These are phyloP conservation scores for Sphaerobolus stellatus DNA, from an alignment of 1,284 basidiomycete genomes.

Conservation along the genomic window DNA sequence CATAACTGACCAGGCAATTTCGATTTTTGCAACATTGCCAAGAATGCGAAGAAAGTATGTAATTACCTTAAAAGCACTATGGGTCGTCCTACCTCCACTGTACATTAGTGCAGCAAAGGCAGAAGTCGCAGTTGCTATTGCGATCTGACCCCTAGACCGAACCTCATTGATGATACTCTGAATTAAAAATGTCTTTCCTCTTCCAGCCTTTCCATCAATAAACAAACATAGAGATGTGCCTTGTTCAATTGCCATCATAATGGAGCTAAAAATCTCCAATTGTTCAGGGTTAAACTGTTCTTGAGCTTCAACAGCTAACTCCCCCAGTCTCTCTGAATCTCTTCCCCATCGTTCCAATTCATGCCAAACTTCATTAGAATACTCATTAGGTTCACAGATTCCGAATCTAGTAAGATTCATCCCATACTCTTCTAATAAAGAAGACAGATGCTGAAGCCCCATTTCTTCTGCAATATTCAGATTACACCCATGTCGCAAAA, in stretches of 20 bases:
- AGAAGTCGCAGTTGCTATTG: conserved; percentile 37
- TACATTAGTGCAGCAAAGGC: conserved; percentile 41
- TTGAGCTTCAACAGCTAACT: conserved; percentile 21
- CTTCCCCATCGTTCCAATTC: conserved; percentile 31
- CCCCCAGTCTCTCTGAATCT: conserved; percentile 16
- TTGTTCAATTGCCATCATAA: conserved; percentile 25
- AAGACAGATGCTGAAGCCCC: conserved; percentile 11
- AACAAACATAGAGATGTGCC: conserved; percentile 27
- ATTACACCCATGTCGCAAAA: conserved; percentile 16
- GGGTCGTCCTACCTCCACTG: conserved; percentile 38
- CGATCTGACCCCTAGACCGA: conserved; percentile 27
- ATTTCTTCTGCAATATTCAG: neutral
- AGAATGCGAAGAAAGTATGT: too few species aligned
- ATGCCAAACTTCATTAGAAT: conserved; percentile 25
- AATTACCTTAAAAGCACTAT: conserved; percentile 36
- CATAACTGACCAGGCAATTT: too few species aligned
- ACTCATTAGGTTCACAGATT: conserved; percentile 27
- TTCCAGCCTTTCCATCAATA: conserved; percentile 40
- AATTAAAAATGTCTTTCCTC: conserved; percentile 41
- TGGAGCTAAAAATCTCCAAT: conserved; percentile 25
- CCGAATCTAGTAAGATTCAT: conserved; percentile 23
- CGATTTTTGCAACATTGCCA: too few species aligned
- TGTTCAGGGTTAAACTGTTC: conserved; percentile 31
- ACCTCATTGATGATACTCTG: conserved; percentile 35
- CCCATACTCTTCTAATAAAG: conserved; percentile 19